phyloP scores from a whole-genome alignment of 2,329 filamentous ascomycete genomes.

The Aureobasidium sp. region DNA sequence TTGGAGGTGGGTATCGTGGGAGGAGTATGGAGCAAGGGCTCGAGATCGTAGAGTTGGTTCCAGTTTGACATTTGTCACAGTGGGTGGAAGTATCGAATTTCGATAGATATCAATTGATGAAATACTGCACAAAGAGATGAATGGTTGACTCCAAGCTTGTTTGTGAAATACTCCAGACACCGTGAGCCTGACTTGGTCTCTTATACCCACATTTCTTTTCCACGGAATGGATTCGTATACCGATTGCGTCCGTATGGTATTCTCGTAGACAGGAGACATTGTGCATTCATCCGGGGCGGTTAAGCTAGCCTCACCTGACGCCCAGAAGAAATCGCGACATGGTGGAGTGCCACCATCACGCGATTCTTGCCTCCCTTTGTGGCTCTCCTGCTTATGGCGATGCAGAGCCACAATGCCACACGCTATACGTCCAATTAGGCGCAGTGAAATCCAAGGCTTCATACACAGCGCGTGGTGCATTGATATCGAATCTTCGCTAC shows the following conservation, averaged over 20 bases:
- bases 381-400: not conserved
- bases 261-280: slow-evolving; percentile 1
- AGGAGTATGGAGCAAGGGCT: not conserved
- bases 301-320: slow-evolving; percentile 4
- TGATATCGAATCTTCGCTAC: too few relatives aligned
- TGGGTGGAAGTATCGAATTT: too few relatives aligned
- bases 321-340: not conserved
- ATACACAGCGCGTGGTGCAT: too few relatives aligned
- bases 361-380: not conserved
- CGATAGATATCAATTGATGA: not conserved
- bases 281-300: not conserved
- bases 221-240: not conserved
- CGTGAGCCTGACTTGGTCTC: too few relatives aligned
- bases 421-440: not conserved
- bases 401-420: not conserved
- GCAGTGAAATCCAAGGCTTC: not conserved
- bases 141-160: not conserved
- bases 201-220: not conserved
- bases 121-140: too few relatives aligned
- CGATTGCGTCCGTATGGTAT: not conserved
- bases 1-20: not conserved
- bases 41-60: not conserved
- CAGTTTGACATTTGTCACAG: not conserved
- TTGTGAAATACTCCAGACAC: not conserved
- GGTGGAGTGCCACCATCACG: not conserved